Conservation (phyloP, 768 basidiomycete genomes). For the Podaxis rugospora region DNA sequence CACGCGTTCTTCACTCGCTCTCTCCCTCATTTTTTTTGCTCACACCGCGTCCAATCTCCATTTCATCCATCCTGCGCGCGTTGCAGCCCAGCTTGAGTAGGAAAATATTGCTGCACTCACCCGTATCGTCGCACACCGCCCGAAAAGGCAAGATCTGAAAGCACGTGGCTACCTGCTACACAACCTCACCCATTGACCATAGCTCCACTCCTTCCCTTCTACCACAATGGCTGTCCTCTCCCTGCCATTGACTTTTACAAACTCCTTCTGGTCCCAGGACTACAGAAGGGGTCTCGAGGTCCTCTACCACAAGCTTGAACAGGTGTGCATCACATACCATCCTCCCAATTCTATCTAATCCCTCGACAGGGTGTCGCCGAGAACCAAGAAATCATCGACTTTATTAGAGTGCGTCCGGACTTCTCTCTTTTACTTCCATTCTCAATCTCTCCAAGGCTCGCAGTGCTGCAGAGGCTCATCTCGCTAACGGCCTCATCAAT, state of each 20-base stretch:
- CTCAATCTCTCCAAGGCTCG: constrained; percentile 52
- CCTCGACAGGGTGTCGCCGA: constrained; percentile 66
- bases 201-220: background rate
- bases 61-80: background rate
- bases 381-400: constrained; percentile 77
- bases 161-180: constrained; percentile 15
- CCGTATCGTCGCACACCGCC: background rate
- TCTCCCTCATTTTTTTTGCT: background rate
- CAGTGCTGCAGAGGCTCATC: constrained; percentile 60
- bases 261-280: constrained; percentile 95
- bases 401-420: constrained; percentile 67
- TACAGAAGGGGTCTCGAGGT: constrained; percentile 81
- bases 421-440: background rate
- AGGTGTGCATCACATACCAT: constrained; percentile 41
- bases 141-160: background rate
- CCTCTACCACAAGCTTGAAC: constrained; percentile 71
- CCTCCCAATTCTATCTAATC: constrained; percentile 15
- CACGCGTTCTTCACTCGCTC: background rate
- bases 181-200: constrained; percentile 11
- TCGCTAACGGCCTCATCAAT: constrained; percentile 55
- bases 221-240: constrained; percentile 78
- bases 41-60: background rate
- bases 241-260: constrained; percentile 82
- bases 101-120: too few species aligned
- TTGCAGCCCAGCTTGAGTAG: background rate